Evolutionary conservation across 2,329 filamentous ascomycete genomes (phyloP), one percentile per base, ranked within the genome.

Genomic region (Xylaria sp.): DNA sequence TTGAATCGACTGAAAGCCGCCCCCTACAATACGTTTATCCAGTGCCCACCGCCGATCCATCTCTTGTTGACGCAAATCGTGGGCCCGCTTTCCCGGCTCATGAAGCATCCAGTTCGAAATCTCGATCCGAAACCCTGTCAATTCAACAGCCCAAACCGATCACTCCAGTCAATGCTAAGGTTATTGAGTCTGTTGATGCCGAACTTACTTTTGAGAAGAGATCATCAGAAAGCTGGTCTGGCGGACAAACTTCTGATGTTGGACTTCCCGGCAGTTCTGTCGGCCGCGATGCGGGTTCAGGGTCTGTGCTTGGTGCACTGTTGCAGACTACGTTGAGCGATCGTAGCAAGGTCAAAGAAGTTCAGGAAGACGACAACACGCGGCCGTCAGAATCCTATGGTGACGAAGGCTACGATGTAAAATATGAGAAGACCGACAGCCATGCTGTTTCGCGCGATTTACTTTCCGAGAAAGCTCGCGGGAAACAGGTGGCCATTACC

Each of bases 111-210:
- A 70, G 77, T 2, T 72, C 75, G 19, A 75, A 72, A 16, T 70
- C 74, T 13, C 79, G 83, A 48, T 83, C 86, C 4, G 83, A 78
- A 4, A 79, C 84, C 0, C 81, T 91, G 37, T 85, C 87, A 9
- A 79, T 97, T n/a, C 89, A 94, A 71, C 91, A 96, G 67, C 92
- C 92, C 2, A 88, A 92, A 66, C 92, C 92, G 1, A 82, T 90
- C 60, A 80, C 83, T 2, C 90, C 90, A 0, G 85, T 95, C 2
- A 86, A 87, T 44, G 82, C 83, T 62, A 83, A 83, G 16, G 80
- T 92, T 1, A 90, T 91, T 67, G 81, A 85, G 52, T 76, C 80
- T 39, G 74, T 75, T 34, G 77, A 72, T 19, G 68, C 72, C 54
- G 76, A 75, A 35, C 71, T 67, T 42, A 73, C 68, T 13, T 73